Evolutionary conservation across 371 early-diverging fungal genomes (phyloP).

Genomic region (Paraphysoderma sedebokerense): DNA sequence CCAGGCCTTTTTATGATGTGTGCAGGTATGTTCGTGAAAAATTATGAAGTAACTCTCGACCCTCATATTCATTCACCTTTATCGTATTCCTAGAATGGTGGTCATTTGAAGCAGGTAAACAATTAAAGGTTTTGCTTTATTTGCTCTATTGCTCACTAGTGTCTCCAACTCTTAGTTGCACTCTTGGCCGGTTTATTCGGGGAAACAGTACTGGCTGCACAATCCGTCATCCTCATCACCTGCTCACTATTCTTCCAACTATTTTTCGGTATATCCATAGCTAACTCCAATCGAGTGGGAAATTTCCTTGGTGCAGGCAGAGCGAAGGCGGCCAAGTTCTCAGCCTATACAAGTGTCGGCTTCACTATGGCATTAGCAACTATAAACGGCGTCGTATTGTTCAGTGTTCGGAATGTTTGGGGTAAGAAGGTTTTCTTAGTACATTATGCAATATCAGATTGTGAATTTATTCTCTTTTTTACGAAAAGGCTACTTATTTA

Average conservation of each 20-base stretch:
- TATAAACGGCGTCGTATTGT: conserved; percentile 18
- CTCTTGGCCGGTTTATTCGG: conserved; percentile 62
- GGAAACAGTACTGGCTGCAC: conserved; percentile 60
- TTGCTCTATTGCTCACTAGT: conserved; percentile 22
- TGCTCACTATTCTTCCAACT: conserved; percentile 48
- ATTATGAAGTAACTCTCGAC: no score
- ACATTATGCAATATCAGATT: no score
- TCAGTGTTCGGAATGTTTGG: conserved; percentile 15
- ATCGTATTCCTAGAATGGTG: no score
- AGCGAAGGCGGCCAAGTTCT: conserved; percentile 22
- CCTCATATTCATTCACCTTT: no score
- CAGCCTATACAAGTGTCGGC: conserved; percentile 22
- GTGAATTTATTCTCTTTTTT: no score
- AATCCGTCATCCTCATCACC: conserved; percentile 58
- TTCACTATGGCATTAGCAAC: conserved; percentile 22
- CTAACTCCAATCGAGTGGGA: conserved; percentile 62
- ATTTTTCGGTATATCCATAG: conserved; percentile 37
- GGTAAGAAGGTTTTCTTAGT: no score
- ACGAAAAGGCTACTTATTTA: conserved; percentile 46
- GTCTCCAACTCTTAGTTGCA: conserved; percentile 49
- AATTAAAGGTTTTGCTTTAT: no score
- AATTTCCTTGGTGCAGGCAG: conserved; percentile 38
- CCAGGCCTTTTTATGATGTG: conserved; percentile 54
- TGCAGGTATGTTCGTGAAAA: no score
- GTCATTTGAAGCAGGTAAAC: no score